These are phyloP conservation scores for Cryomyces minteri DNA, from an alignment of 495 filamentous ascomycete species.

Conservation along the genomic window DNA sequence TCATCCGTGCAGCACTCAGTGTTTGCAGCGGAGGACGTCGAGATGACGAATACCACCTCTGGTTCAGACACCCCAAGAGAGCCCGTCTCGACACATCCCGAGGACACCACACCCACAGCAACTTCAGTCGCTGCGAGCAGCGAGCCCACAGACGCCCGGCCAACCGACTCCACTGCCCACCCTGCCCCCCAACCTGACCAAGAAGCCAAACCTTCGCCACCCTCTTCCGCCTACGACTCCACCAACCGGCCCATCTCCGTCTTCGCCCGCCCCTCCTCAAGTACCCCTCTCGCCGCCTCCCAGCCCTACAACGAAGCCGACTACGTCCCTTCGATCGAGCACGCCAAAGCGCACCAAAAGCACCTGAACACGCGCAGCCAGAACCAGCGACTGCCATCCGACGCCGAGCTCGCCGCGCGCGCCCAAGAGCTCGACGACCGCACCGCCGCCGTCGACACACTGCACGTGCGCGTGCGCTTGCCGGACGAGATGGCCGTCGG, in stretches of 20 bases:
- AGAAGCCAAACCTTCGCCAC: slow-evolving; percentile 1
- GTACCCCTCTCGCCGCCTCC: slow-evolving; percentile 57
- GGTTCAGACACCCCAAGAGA: background rate
- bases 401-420: slow-evolving; percentile 42
- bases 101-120: background rate
- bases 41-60: slow-evolving; percentile 1
- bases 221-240: slow-evolving; percentile 10
- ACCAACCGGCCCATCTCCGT: slow-evolving; percentile 41
- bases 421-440: slow-evolving; percentile 38
- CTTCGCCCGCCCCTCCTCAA: slow-evolving; percentile 51
- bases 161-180: slow-evolving; percentile 7
- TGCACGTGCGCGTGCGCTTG: slow-evolving; percentile 68
- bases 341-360: slow-evolving; percentile 66
- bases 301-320: slow-evolving; percentile 47
- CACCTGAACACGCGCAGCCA: slow-evolving; percentile 42
- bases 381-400: slow-evolving; percentile 51
- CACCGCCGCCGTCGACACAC: slow-evolving; percentile 42
- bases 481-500: slow-evolving; percentile 63
- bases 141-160: background rate
- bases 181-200: background rate
- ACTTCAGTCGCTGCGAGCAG: background rate
- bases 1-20: slow-evolving; percentile 1
- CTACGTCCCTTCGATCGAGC: slow-evolving; percentile 68
- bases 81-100: background rate
- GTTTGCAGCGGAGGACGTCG: slow-evolving; percentile 1